These are phyloP conservation scores for Selaginella tamariscina DNA, from an alignment of 75 land plant species.

Conservation along the genomic window DNA sequence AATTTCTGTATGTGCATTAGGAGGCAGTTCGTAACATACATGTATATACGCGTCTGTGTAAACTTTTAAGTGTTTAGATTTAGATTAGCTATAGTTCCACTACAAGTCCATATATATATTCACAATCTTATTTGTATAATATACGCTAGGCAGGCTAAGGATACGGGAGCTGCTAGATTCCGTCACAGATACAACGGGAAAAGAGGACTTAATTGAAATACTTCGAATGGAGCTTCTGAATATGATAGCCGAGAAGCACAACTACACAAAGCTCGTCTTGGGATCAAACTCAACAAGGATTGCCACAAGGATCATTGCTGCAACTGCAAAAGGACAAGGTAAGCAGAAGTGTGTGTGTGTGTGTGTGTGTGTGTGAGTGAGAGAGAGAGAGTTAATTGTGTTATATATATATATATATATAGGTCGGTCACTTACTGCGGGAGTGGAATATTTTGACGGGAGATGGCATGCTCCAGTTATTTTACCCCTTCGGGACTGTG, in stretches of 20 bases:
- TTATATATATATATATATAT: not conserved
- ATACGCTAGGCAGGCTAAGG: not conserved
- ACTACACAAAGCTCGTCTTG: constrained; percentile 62
- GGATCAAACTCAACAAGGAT: constrained; percentile 71
- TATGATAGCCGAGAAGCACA: constrained; percentile 70
- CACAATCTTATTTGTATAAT: not conserved
- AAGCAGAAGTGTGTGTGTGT: too few species aligned
- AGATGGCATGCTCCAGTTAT: constrained; percentile 80
- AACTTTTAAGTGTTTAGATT: not conserved
- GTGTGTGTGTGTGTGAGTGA: not conserved
- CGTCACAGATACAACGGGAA: constrained; percentile 65
- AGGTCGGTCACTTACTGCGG: constrained; percentile 79
- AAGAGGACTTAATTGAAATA: constrained; percentile 65
- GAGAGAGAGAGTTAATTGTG: not conserved
- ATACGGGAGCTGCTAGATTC: constrained; percentile 33
- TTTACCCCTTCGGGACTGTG: constrained; percentile 87
- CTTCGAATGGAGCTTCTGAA: constrained; percentile 68
- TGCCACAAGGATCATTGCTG: constrained; percentile 69
- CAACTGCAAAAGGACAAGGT: constrained; percentile 70
- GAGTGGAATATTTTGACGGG: constrained; percentile 74
- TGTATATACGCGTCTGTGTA: not conserved
- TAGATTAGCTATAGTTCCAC: not conserved
- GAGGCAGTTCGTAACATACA: constrained; percentile 14
- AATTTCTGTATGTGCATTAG: too few species aligned
- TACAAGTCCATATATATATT: not conserved